Conservation (phyloP, 2,329 filamentous ascomycete genomes). For the Venturia oleaginea region DNA sequence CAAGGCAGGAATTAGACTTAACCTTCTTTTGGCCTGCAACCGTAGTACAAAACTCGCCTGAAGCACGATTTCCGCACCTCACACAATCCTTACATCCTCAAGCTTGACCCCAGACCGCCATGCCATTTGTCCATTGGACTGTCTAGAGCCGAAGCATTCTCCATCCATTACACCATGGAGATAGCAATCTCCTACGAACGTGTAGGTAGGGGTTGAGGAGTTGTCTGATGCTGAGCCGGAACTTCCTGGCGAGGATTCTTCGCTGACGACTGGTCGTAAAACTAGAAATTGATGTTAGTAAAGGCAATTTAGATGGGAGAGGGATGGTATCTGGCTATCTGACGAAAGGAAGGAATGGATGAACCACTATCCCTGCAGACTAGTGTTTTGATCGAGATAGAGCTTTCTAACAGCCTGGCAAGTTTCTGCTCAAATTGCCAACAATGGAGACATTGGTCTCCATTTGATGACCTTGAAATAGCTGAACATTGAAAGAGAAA, state of each 20-base stretch:
- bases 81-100: constrained; percentile 5
- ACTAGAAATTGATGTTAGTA: neutral
- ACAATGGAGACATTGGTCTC: neutral
- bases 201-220: neutral
- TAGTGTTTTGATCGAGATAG: neutral
- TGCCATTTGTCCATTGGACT: neutral
- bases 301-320: neutral
- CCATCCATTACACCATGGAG: constrained; percentile 10
- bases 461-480: neutral
- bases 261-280: neutral
- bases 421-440: neutral
- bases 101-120: neutral
- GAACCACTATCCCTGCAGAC: too few relatives aligned
- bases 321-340: too few relatives aligned
- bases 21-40: too few relatives aligned
- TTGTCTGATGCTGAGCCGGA: too few relatives aligned
- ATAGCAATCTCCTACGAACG: constrained; percentile 9
- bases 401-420: neutral
- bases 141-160: neutral
- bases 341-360: too few relatives aligned
- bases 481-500: neutral
- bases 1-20: too few relatives aligned
- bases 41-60: too few relatives aligned
- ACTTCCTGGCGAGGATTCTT: neutral
- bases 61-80: too few relatives aligned